A percentile compares a stretch with the other conserved stretches of the same genome.
These are phyloP conservation scores for Mallotus repandus DNA, from an alignment of 441 rosid species.

Conservation along the genomic window DNA sequence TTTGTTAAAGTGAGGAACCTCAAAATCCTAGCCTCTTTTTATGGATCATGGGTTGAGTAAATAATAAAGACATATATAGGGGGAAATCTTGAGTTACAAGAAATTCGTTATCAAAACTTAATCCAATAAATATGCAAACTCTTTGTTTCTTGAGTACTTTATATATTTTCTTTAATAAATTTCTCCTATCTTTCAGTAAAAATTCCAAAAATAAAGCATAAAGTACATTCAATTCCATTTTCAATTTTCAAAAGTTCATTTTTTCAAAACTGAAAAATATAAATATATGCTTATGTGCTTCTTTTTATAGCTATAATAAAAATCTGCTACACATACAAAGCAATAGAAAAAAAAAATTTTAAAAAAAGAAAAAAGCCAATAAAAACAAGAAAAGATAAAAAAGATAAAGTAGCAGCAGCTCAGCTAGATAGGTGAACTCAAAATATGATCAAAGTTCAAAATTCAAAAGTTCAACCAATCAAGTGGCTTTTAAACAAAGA, in stretches of 20 bases:
- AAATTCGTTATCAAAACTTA: neutral
- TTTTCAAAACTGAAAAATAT: slow-evolving; percentile 16
- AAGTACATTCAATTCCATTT: slow-evolving; percentile 1
- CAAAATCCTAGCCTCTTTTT: neutral
- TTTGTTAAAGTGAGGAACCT: neutral
- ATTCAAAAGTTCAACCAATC: slow-evolving; percentile 13
- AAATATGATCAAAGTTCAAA: neutral
- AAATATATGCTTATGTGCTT: neutral
- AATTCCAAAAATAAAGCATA: slow-evolving; percentile 12
- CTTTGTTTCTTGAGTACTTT: neutral
- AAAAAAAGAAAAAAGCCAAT: neutral
- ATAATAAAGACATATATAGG: neutral
- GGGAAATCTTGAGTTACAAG: neutral
- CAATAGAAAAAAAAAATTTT: neutral
- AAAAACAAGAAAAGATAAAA: neutral
- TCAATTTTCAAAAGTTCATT: slow-evolving; percentile 18
- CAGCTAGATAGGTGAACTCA: neutral
- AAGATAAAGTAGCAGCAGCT: neutral
- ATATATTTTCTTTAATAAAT: neutral
- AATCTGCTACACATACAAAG: neutral
- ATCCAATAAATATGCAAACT: neutral
- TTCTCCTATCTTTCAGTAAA: slow-evolving; percentile 18
- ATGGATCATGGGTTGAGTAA: neutral
- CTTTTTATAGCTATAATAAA: neutral
- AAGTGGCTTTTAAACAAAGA: neutral